Conservation (phyloP, 2,329 filamentous ascomycete species). For the Endoconidiophora polonica region DNA sequence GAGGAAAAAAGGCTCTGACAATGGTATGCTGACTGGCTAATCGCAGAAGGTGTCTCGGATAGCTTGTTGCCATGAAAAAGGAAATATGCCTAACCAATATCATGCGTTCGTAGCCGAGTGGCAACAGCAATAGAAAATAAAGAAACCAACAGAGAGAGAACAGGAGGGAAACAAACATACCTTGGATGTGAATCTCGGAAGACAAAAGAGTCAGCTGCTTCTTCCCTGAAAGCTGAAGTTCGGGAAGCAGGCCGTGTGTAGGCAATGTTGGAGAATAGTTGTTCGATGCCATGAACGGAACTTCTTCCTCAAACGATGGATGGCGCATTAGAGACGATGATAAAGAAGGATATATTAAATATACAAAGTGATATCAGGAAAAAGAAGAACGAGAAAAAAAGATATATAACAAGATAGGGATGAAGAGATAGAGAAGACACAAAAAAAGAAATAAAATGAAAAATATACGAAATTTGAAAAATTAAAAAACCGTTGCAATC, state of each 20-base stretch:
- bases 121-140: not conserved
- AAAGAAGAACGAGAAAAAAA: not conserved
- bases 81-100: too few species aligned
- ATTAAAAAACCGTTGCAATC: not conserved
- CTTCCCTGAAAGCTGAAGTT: constrained; percentile 14
- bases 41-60: not conserved
- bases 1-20: not conserved
- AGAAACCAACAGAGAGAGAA: not conserved
- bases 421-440: not conserved
- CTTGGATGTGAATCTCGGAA: constrained; percentile 15
- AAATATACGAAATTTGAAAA: not conserved
- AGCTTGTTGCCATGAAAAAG: not conserved
- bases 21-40: not conserved
- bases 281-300: constrained; percentile 10
- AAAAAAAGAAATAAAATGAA: not conserved
- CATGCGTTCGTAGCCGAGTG: too few species aligned
- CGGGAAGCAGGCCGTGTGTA: not conserved
- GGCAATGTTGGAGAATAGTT: not conserved
- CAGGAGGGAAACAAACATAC: constrained; percentile 11
- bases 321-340: constrained; percentile 1
- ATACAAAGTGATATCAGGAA: not conserved
- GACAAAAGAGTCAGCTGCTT: constrained; percentile 10
- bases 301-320: constrained; percentile 7
- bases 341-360: not conserved
- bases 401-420: not conserved